A percentile compares a stretch with the other conserved stretches of the same genome.
These are phyloP conservation scores for Penicillium cataractarum DNA, from an alignment of 495 filamentous ascomycete species.

Conservation along the genomic window DNA sequence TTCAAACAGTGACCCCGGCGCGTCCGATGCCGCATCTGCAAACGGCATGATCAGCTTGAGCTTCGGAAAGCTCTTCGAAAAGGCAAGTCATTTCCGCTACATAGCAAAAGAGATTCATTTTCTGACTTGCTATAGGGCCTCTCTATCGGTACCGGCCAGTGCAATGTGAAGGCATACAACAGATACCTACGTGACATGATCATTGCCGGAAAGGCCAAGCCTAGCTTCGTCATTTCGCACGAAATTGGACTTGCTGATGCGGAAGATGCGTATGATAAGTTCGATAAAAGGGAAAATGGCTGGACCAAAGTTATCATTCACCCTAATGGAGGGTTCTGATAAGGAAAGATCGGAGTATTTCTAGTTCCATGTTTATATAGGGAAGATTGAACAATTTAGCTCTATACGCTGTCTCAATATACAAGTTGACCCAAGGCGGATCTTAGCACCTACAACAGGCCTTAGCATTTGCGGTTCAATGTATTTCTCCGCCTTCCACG, in stretches of 20 bases:
- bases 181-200: slow-evolving; percentile 61
- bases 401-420: not conserved
- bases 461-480: no score
- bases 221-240: slow-evolving; percentile 61
- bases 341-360: not conserved
- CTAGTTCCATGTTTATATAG: not conserved
- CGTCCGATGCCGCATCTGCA: slow-evolving; percentile 46
- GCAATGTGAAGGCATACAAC: slow-evolving; percentile 64
- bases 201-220: slow-evolving; percentile 59
- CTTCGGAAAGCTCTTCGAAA: slow-evolving; percentile 65
- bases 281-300: slow-evolving; percentile 50
- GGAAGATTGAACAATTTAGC: not conserved
- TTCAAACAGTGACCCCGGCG: slow-evolving; percentile 41
- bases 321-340: slow-evolving; percentile 36
- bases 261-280: slow-evolving; percentile 52
- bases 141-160: slow-evolving; percentile 56
- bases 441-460: no score
- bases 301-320: slow-evolving; percentile 55
- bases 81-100: slow-evolving; percentile 37
- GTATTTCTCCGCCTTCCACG: not conserved
- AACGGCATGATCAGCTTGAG: slow-evolving; percentile 59
- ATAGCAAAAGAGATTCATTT: not conserved
- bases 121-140: slow-evolving; percentile 40
- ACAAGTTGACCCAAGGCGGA: no score
- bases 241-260: slow-evolving; percentile 59